These are phyloP conservation scores for Barnettozyma wickerhamii DNA, from an alignment of 805 yeast genomes.

Conservation along the genomic window DNA sequence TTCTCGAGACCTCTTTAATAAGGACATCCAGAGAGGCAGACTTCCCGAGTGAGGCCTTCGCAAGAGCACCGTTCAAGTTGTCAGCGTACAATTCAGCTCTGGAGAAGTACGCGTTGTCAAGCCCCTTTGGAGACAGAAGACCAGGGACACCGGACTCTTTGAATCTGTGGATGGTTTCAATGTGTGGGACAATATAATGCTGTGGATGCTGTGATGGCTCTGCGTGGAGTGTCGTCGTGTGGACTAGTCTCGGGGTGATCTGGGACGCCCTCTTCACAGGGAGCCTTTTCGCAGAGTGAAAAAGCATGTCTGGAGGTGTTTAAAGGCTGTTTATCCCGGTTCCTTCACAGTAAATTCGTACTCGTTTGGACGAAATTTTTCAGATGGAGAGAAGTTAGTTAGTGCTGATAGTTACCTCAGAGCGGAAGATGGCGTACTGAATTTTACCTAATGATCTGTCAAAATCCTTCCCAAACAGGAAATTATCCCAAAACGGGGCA, in stretches of 20 bases:
- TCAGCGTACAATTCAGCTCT: constrained; percentile 37
- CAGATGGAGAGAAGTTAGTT: constrained; percentile 12
- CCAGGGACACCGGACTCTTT: constrained; percentile 42
- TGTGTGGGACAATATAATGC: constrained; percentile 10
- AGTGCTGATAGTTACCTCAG: constrained; percentile 11
- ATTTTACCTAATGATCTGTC: not conserved
- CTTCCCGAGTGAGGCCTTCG: constrained; percentile 23
- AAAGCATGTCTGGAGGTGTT: not conserved
- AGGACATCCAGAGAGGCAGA: constrained; percentile 20
- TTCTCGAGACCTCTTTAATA: constrained; percentile 26
- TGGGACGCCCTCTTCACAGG: not conserved
- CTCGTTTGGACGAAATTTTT: no score
- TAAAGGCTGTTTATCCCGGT: not conserved
- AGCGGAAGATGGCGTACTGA: no score
- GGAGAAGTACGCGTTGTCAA: constrained; percentile 48
- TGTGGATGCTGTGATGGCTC: constrained; percentile 13
- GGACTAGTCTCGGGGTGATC: constrained; percentile 1
- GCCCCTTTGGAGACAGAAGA: constrained; percentile 40
- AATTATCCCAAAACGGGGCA: no score
- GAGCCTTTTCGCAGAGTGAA: not conserved
- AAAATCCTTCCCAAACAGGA: not conserved
- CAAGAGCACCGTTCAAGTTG: constrained; percentile 34
- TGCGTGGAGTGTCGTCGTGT: constrained; percentile 3
- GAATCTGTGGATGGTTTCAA: constrained; percentile 11
- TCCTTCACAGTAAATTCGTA: not conserved